Evolutionary conservation across 805 yeast genomes (phyloP).

Genomic region (Lipomyces chichibuensis): DNA sequence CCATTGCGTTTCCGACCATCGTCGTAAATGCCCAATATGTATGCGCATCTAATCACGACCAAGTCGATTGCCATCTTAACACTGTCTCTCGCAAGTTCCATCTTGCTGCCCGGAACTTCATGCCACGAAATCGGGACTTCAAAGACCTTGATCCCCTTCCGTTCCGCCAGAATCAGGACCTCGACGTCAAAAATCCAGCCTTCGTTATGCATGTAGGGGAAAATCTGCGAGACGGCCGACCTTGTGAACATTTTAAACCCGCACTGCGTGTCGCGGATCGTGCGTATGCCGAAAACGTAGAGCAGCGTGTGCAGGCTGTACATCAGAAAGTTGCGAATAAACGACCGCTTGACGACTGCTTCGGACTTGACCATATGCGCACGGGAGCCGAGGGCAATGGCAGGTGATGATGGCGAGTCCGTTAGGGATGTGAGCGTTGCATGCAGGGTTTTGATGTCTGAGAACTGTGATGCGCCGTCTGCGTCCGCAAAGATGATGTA

Average conservation of each 20-base stretch:
- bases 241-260: constrained; percentile 92
- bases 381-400: constrained; percentile 83
- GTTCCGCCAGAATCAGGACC: constrained; percentile 74
- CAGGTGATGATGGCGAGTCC: neutral
- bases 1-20: constrained; percentile 22
- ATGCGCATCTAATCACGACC: constrained; percentile 87
- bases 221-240: constrained; percentile 63
- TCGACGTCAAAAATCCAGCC: constrained; percentile 99
- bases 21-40: constrained; percentile 74
- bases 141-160: constrained; percentile 64
- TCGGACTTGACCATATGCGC: constrained; percentile 97
- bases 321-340: constrained; percentile 88
- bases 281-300: constrained; percentile 83
- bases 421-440: constrained; percentile 46
- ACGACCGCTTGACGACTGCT: constrained; percentile 92
- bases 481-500: constrained; percentile 92
- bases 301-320: constrained; percentile 86
- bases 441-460: constrained; percentile 53
- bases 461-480: constrained; percentile 89
- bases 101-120: constrained; percentile 93
- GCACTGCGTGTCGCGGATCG: constrained; percentile 92
- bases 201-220: constrained; percentile 93
- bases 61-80: constrained; percentile 92
- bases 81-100: constrained; percentile 87
- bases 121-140: constrained; percentile 96